Base-by-base conservation (phyloP, 805 yeast species). In the Lachancea meyersii region DNA sequence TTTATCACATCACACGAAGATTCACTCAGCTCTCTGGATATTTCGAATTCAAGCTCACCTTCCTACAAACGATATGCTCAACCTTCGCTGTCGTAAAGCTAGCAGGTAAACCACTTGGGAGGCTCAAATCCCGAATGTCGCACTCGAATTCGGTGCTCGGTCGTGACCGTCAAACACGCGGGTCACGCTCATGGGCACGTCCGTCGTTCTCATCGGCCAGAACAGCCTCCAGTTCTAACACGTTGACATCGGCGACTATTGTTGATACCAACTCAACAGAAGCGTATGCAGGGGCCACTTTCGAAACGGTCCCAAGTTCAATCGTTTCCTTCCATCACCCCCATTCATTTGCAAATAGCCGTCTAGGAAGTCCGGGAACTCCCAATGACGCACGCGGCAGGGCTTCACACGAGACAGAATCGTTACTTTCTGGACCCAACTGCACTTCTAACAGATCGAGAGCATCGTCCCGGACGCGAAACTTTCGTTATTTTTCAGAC, bases 401-500 rank as follows among this genome's bases (percentile, higher is more conserved):
- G 59, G 43, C 53, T 64, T 47, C 48, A 10, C 37, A 47, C 9
- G 60, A 52, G 43, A 39, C 42, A 14, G 50, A 57, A 43, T 22
- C 68, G 63, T 16, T 68, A 65, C 22, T 59, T 59, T 30, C 67
- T 69, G 11, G 64, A 2, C 48, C 46, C 41, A 41, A 11, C 21
- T 45, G n/a, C n/a, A n/a, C 47, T 4, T 38, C 10, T 19, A 39
- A 56, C 1, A 45, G 53, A 26, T 60, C 72, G 4, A 49, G 68
- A 37, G 62, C 66, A 14, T 53, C 71, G 19, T 65, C 70, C 14
- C 47, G 58, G 14, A 52, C 53, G n/a, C 57, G 64, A 11, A 70
- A 80, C 43, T 91, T 93, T 67, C 75, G 79, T 47, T 91, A 89
- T 60, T 91, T 91, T 63, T 79, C 91, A 9, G 71, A 82, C 3